Conservation (phyloP, 495 filamentous ascomycete species). For the Talaromyces ruber region DNA sequence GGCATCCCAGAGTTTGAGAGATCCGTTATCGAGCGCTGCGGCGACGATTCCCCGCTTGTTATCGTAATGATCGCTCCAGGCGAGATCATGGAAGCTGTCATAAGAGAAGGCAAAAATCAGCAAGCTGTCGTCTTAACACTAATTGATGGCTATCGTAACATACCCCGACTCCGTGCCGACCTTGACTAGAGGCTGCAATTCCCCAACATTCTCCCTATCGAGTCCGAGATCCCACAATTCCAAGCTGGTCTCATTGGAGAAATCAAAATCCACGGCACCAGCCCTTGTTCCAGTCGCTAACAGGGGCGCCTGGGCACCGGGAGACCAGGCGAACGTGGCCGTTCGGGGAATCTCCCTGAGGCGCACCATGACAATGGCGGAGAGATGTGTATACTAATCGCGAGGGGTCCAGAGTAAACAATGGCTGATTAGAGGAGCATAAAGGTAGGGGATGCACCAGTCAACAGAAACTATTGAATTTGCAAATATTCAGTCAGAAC, state of each 20-base stretch:
- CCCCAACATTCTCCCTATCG: conserved; percentile 62
- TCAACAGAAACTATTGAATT: not conserved
- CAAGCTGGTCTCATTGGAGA: conserved; percentile 93
- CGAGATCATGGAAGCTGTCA: conserved; percentile 88
- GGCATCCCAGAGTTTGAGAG: conserved; percentile 93
- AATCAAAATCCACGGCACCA: conserved; percentile 91
- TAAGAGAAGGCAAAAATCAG: conserved; percentile 2
- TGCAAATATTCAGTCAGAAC: not conserved
- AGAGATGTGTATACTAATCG: conserved; percentile 8
- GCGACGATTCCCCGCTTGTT: conserved; percentile 82
- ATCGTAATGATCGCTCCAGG: conserved; percentile 76
- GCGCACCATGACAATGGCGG: conserved; percentile 68
- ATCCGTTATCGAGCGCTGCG: conserved; percentile 90
- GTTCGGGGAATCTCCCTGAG: conserved; percentile 92
- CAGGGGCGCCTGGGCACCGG: conserved; percentile 62
- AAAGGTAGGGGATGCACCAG: conserved; percentile 9
- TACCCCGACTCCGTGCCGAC: conserved; percentile 87
- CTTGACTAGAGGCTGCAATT: conserved; percentile 78
- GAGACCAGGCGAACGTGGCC: conserved; percentile 94
- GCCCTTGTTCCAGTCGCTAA: conserved; percentile 93
- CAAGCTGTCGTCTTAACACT: not conserved
- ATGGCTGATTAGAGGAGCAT: conserved; percentile 10
- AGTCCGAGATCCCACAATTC: conserved; percentile 93
- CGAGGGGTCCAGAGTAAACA: conserved; percentile 11
- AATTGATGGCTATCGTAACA: conserved; percentile 6